These are phyloP conservation scores for Lentithecium fluviatile DNA, from an alignment of 495 filamentous ascomycete genomes.

Conservation along the genomic window DNA sequence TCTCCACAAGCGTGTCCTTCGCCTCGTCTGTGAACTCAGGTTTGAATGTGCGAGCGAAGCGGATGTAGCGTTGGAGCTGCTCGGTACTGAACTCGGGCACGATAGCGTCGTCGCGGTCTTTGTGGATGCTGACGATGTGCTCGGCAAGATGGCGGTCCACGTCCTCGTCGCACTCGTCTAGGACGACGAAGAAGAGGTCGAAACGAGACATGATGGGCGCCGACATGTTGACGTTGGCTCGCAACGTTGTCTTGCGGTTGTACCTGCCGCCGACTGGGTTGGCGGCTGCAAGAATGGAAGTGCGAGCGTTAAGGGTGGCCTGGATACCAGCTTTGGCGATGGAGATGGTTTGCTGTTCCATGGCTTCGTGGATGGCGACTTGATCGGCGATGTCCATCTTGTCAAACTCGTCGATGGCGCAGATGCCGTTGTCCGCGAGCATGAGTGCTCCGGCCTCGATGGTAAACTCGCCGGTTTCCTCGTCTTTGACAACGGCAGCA, in stretches of 20 bases:
- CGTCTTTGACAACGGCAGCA: slow-evolving; percentile 94
- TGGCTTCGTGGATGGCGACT: slow-evolving; percentile 99
- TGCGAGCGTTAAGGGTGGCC: slow-evolving; percentile 92
- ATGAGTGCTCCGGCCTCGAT: slow-evolving; percentile 98
- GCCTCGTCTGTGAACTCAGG: slow-evolving; percentile 90
- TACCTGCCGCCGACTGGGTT: slow-evolving; percentile 96
- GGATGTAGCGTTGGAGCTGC: slow-evolving; percentile 95
- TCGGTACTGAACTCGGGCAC: slow-evolving; percentile 93
- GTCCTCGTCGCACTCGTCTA: slow-evolving; percentile 92
- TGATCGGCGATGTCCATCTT: slow-evolving; percentile 99
- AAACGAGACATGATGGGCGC: slow-evolving; percentile 99
- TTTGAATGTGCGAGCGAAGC: slow-evolving; percentile 91
- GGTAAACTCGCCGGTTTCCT: slow-evolving; percentile 97
- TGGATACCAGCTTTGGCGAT: slow-evolving; percentile 99
- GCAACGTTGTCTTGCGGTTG: slow-evolving; percentile 89
- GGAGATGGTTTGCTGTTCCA: slow-evolving; percentile 99
- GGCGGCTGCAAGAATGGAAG: slow-evolving; percentile 91
- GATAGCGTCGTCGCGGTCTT: slow-evolving; percentile 84
- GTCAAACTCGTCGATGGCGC: slow-evolving; percentile 98
- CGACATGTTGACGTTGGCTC: slow-evolving; percentile 96
- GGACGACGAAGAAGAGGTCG: slow-evolving; percentile 97
- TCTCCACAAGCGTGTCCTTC: slow-evolving; percentile 77
- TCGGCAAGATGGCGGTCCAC: slow-evolving; percentile 87
- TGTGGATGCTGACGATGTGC: slow-evolving; percentile 94
- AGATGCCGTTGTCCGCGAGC: slow-evolving; percentile 96